phyloP scores from a whole-genome alignment of 371 early-diverging fungal genomes.

The Apophysomyces elegans region DNA sequence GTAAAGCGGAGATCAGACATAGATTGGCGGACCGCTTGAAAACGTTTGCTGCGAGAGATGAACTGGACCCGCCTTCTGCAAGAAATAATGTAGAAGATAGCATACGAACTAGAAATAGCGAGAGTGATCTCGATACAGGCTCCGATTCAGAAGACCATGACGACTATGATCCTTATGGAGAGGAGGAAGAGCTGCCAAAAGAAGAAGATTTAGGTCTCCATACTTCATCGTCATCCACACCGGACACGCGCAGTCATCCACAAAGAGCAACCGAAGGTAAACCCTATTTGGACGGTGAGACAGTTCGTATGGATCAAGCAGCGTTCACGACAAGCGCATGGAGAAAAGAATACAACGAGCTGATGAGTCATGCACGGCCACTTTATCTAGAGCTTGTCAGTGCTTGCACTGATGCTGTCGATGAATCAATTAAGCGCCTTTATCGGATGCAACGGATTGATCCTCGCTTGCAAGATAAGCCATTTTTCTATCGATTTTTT shows the following conservation, averaged over 20 bases:
- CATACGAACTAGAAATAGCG: conserved; percentile 23
- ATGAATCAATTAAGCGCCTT: conserved; percentile 35
- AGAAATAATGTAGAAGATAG: neutral
- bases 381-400: conserved; percentile 35
- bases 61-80: conserved; percentile 17
- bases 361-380: conserved; percentile 28
- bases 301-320: conserved; percentile 7
- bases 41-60: conserved; percentile 23
- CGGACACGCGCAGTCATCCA: neutral
- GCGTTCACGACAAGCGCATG: conserved; percentile 13
- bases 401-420: conserved; percentile 40
- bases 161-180: conserved; percentile 13
- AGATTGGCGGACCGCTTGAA: conserved; percentile 18
- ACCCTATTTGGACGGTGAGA: conserved; percentile 6
- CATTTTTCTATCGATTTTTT: conserved; percentile 34
- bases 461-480: conserved; percentile 37
- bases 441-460: conserved; percentile 39
- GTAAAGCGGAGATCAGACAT: conserved; percentile 27
- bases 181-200: conserved; percentile 15
- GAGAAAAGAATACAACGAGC: conserved; percentile 33
- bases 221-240: neutral
- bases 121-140: conserved; percentile 7
- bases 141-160: conserved; percentile 6
- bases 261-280: neutral
- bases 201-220: conserved; percentile 7